A percentile compares a stretch with the other conserved stretches of the same genome.
Evolutionary conservation across 177 flowering plant genomes (phyloP).

Genomic region (Vitis hybrid): DNA sequence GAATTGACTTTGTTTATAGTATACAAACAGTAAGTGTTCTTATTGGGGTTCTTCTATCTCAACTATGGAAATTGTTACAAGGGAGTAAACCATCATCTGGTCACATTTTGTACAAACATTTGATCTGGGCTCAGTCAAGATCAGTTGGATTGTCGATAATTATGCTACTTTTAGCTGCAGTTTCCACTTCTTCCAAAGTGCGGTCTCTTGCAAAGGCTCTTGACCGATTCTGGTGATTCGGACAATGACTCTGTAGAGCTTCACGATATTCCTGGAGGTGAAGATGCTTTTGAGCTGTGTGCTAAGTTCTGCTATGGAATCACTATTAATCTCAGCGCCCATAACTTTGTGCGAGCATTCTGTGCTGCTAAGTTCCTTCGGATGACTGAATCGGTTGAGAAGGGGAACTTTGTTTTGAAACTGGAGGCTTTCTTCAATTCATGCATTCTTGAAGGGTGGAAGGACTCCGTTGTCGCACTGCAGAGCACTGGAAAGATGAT

Average conservation of each 20-base stretch:
- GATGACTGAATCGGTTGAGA: slow-evolving; percentile 75
- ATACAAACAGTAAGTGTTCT: no score
- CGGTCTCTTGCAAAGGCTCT: slow-evolving; percentile 64
- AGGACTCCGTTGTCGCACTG: slow-evolving; percentile 69
- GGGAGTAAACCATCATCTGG: no score
- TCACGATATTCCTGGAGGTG: slow-evolving; percentile 87
- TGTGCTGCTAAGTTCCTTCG: slow-evolving; percentile 84
- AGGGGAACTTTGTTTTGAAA: slow-evolving; percentile 64
- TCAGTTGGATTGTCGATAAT: slow-evolving; percentile 8
- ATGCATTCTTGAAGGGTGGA: slow-evolving; percentile 92
- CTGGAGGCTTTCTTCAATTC: slow-evolving; percentile 78
- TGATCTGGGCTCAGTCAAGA: not conserved
- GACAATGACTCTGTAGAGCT: slow-evolving; percentile 40
- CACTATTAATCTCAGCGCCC: slow-evolving; percentile 66
- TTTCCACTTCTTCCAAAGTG: slow-evolving; percentile 74
- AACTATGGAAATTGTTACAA: no score
- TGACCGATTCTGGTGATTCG: slow-evolving; percentile 39
- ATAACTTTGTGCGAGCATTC: slow-evolving; percentile 64
- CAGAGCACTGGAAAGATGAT: slow-evolving; percentile 46
- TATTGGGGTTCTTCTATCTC: no score
- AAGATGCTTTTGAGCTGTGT: slow-evolving; percentile 87
- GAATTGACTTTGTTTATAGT: no score
- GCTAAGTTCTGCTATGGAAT: slow-evolving; percentile 93
- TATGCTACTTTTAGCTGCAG: slow-evolving; percentile 44
- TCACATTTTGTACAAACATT: not conserved